Conservation (phyloP, 352 stramenopile species). For the Thalassiosira exigua region DNA sequence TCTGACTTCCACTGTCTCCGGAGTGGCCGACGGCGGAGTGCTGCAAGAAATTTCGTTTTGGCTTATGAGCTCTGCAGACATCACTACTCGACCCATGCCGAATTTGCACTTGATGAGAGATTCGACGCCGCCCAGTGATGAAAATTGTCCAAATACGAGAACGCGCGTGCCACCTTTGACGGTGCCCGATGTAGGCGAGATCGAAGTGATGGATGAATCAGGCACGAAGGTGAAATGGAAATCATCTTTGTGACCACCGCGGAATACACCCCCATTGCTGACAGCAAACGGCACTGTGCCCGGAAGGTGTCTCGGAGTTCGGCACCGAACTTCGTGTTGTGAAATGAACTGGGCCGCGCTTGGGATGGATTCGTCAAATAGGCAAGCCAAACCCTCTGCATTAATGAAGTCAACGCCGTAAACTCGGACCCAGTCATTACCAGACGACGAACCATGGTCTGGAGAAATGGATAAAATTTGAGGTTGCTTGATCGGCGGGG, state of each 20-base stretch:
- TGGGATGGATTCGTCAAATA: slow-evolving; percentile 42
- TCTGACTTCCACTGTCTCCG: slow-evolving; percentile 53
- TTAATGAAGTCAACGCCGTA: slow-evolving; percentile 64
- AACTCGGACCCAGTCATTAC: slow-evolving; percentile 50
- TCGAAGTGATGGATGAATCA: slow-evolving; percentile 55
- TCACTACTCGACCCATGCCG: slow-evolving; percentile 47
- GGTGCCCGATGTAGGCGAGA: slow-evolving; percentile 47
- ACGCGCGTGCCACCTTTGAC: slow-evolving; percentile 56
- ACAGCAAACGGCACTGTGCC: slow-evolving; percentile 46
- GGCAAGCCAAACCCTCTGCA: slow-evolving; percentile 51
- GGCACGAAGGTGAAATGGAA: slow-evolving; percentile 55
- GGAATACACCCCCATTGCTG: slow-evolving; percentile 25
- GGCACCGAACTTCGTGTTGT: slow-evolving; percentile 54
- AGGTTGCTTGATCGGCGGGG: slow-evolving; percentile 34
- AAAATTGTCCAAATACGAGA: slow-evolving; percentile 57
- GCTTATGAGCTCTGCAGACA: slow-evolving; percentile 31
- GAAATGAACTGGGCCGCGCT: slow-evolving; percentile 49
- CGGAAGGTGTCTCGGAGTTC: slow-evolving; percentile 52
- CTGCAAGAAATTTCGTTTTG: slow-evolving; percentile 59
- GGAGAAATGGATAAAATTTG: slow-evolving; percentile 42
- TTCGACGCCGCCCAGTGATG: slow-evolving; percentile 12
- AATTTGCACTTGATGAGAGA: slow-evolving; percentile 56
- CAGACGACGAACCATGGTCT: slow-evolving; percentile 40
- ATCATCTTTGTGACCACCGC: background rate
- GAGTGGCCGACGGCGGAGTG: slow-evolving; percentile 22